These are phyloP conservation scores for Geotrichum phurueaensis DNA, from an alignment of 1,139 yeast species.

Conservation along the genomic window DNA sequence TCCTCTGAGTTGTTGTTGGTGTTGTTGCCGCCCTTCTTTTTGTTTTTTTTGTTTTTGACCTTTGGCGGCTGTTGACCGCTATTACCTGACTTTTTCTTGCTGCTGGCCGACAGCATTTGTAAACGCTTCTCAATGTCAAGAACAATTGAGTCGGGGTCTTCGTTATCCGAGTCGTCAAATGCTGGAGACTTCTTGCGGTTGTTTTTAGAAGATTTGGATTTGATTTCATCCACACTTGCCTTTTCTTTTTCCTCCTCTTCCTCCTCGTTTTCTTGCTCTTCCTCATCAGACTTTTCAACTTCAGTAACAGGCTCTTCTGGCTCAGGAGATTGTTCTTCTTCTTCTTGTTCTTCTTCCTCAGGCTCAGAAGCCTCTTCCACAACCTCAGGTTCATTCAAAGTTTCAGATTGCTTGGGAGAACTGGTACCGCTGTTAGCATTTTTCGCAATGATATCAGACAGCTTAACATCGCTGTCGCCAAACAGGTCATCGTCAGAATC, in stretches of 20 bases:
- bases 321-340: constrained; percentile 5
- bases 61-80: constrained; percentile 27
- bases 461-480: constrained; percentile 19
- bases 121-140: constrained; percentile 6
- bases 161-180: constrained; percentile 13
- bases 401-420: neutral
- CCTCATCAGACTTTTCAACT: constrained; percentile 11
- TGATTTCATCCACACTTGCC: neutral
- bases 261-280: constrained; percentile 11
- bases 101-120: constrained; percentile 6
- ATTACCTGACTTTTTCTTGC: neutral
- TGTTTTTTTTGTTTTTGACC: constrained; percentile 79
- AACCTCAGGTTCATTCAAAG: constrained; percentile 10
- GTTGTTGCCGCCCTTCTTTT: constrained; percentile 63
- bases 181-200: constrained; percentile 7
- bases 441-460: constrained; percentile 12
- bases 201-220: constrained; percentile 11
- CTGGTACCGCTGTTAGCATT: constrained; percentile 10
- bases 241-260: constrained; percentile 3
- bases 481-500: constrained; percentile 26
- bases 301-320: neutral
- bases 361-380: constrained; percentile 16
- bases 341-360: constrained; percentile 12
- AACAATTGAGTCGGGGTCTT: constrained; percentile 17
- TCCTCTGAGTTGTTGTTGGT: constrained; percentile 57